phyloP scores from a whole-genome alignment of 2,329 filamentous ascomycete species.

The Lithohypha guttulata region DNA sequence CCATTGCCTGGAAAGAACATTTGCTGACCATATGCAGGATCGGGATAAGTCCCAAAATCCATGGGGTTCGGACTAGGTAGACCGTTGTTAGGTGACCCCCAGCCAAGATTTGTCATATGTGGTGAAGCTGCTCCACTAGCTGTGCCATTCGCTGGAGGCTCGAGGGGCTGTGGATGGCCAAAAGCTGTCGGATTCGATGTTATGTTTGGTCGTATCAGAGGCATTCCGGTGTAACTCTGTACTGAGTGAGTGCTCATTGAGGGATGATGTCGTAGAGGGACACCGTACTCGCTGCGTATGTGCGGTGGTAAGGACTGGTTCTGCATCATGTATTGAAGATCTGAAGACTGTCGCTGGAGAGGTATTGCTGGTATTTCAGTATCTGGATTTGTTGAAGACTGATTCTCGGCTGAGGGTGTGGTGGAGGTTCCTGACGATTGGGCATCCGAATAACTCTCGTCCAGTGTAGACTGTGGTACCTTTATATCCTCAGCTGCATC shows the following conservation, averaged over 20 bases:
- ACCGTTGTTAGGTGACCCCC: constrained; percentile 73
- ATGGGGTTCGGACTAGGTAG: constrained; percentile 60
- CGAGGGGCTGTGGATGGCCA: constrained; percentile 72
- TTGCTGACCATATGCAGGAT: constrained; percentile 52
- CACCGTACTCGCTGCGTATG: constrained; percentile 62
- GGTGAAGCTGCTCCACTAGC: constrained; percentile 72
- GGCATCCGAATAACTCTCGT: constrained; percentile 34
- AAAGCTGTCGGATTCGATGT: constrained; percentile 80
- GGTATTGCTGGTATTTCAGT: constrained; percentile 59
- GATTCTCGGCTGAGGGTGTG: constrained; percentile 73
- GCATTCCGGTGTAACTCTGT: constrained; percentile 41
- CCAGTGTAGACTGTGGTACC: constrained; percentile 44
- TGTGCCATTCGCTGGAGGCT: constrained; percentile 62
- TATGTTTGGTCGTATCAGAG: constrained; percentile 45
- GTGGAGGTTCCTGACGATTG: constrained; percentile 37
- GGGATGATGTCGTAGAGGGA: constrained; percentile 49
- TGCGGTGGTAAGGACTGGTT: constrained; percentile 70
- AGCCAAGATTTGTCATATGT: constrained; percentile 70
- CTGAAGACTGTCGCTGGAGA: constrained; percentile 56
- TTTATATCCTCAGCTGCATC: constrained; percentile 55
- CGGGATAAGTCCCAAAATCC: constrained; percentile 76
- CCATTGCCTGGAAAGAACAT: constrained; percentile 63
- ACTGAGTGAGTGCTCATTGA: constrained; percentile 54
- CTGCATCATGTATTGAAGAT: constrained; percentile 59
- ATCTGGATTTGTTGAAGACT: constrained; percentile 67